phyloP scores from a whole-genome alignment of 176 grass and related monocot species.

The Triticum turgidum region DNA sequence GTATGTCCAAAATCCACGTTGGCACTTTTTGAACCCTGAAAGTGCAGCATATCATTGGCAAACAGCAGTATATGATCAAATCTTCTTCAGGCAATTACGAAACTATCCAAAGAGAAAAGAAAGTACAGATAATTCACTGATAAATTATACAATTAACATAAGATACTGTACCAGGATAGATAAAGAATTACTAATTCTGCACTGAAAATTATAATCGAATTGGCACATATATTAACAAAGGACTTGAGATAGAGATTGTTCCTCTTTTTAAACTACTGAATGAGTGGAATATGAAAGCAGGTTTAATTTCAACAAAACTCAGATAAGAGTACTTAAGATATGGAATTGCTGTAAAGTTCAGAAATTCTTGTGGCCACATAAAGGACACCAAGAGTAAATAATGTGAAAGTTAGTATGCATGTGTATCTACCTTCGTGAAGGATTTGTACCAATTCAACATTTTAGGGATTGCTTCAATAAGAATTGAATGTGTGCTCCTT shows the following conservation, averaged over 20 bases:
- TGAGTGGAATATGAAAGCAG: not conserved
- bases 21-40: constrained; percentile 50
- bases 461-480: constrained; percentile 73
- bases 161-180: not conserved
- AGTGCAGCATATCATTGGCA: constrained; percentile 23
- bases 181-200: not conserved
- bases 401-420: not conserved
- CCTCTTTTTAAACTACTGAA: not conserved
- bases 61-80: constrained; percentile 8
- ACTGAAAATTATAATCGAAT: not conserved
- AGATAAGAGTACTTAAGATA: not conserved
- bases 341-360: not conserved
- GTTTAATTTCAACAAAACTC: not conserved
- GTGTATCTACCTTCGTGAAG: constrained; percentile 57
- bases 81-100: not conserved
- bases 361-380: constrained; percentile 22
- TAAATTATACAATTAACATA: not conserved
- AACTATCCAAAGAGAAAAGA: not conserved
- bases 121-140: not conserved
- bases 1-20: constrained; percentile 71
- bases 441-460: constrained; percentile 74
- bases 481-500: constrained; percentile 47
- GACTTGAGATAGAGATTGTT: not conserved
- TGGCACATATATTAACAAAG: not conserved
- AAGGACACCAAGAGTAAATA: not conserved